A percentile compares a stretch with the other conserved stretches of the same genome.
Evolutionary conservation across 768 basidiomycete genomes (phyloP).

Genomic region (Termitomyces sp.): DNA sequence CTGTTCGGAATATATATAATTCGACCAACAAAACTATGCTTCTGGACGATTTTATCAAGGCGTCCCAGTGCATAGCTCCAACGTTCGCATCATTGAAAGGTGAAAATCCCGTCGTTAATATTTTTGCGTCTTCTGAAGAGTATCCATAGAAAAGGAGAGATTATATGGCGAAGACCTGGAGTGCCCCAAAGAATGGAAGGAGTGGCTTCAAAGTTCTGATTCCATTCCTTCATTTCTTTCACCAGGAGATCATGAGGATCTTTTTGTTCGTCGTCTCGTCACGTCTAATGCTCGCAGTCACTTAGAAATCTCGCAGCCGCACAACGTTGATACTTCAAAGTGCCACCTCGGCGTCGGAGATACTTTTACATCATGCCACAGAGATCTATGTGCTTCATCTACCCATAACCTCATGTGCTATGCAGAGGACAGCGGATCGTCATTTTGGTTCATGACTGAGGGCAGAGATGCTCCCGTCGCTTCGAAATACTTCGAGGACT

Average conservation of each 20-base stretch:
- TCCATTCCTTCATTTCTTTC: constrained; percentile 49
- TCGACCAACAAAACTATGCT: constrained; percentile 48
- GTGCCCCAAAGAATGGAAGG: constrained; percentile 63
- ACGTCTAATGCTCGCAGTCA: not conserved
- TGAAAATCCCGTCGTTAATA: constrained; percentile 13
- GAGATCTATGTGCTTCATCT: constrained; percentile 78
- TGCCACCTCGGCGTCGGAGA: constrained; percentile 79
- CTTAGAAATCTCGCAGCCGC: constrained; percentile 24
- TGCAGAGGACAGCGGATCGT: constrained; percentile 63
- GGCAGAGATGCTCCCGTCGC: constrained; percentile 49
- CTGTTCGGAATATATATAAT: constrained; percentile 60
- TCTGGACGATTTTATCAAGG: constrained; percentile 48
- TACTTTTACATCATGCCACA: constrained; percentile 81
- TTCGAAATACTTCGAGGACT: constrained; percentile 50
- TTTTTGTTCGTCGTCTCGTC: constrained; percentile 34
- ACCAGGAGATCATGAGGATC: constrained; percentile 48
- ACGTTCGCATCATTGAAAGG: constrained; percentile 33
- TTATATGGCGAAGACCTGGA: constrained; percentile 74
- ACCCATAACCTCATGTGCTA: constrained; percentile 90
- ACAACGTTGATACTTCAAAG: constrained; percentile 70
- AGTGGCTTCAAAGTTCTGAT: constrained; percentile 46
- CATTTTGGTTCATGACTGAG: constrained; percentile 86
- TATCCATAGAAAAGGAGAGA: constrained; percentile 45
- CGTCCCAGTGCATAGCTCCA: constrained; percentile 27
- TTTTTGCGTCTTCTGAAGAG: not conserved